These are phyloP conservation scores for Rubus idaeus DNA, from an alignment of 306 rosid species.

Conservation along the genomic window DNA sequence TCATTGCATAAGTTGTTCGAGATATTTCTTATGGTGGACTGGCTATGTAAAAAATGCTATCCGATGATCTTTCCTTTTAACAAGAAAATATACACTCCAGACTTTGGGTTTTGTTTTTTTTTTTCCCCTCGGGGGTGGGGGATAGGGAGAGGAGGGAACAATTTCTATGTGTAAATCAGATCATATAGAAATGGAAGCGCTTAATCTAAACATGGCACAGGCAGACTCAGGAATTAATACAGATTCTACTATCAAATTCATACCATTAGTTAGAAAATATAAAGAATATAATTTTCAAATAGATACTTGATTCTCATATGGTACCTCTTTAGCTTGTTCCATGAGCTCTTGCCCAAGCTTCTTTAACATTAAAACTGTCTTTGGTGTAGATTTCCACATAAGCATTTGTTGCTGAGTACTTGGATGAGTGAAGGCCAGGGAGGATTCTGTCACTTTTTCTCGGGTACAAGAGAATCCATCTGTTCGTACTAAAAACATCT, in stretches of 20 bases:
- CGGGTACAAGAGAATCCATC: slow-evolving; percentile 91
- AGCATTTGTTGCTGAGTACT: slow-evolving; percentile 99
- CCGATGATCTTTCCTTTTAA: not conserved
- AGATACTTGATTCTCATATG: slow-evolving; percentile 7
- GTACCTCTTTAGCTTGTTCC: slow-evolving; percentile 98
- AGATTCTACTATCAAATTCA: not conserved
- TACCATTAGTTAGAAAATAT: not conserved
- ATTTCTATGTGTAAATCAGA: not conserved
- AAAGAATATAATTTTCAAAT: not conserved
- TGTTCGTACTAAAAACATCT: slow-evolving; percentile 93
- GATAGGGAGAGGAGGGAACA: not conserved
- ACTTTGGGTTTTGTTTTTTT: not conserved
- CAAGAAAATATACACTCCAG: not conserved
- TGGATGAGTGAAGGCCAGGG: slow-evolving; percentile 97
- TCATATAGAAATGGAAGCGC: not conserved
- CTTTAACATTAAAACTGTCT: slow-evolving; percentile 86
- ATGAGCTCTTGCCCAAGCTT: slow-evolving; percentile 85
- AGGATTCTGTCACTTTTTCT: slow-evolving; percentile 93
- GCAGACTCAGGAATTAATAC: not conserved
- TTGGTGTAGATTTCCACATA: slow-evolving; percentile 96
- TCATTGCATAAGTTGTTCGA: not conserved
- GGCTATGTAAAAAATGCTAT: not conserved
- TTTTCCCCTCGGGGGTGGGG: not conserved
- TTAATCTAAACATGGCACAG: not conserved
- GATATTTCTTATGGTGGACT: not conserved